phyloP scores from a whole-genome alignment of 345 rosid species.

The Euclidium syriacum region DNA sequence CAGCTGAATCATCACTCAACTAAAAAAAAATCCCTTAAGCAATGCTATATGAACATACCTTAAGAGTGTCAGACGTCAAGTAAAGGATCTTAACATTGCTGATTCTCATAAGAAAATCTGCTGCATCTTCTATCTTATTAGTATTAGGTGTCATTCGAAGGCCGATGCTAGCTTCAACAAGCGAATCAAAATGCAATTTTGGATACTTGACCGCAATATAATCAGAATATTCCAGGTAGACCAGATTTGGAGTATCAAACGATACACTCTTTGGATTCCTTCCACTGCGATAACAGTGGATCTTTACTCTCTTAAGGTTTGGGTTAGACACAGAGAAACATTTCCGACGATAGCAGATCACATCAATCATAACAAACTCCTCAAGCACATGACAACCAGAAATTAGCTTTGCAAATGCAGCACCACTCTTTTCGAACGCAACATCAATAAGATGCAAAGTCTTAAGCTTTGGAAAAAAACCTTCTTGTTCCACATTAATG shows the following conservation, averaged over 20 bases:
- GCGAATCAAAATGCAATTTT: background rate
- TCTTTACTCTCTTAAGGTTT: slow-evolving; percentile 6
- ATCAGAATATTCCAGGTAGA: background rate
- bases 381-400: slow-evolving; percentile 18
- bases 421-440: background rate
- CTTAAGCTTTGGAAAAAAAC: slow-evolving; percentile 12
- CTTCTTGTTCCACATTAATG: background rate
- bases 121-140: background rate
- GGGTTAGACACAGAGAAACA: slow-evolving; percentile 8
- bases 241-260: slow-evolving; percentile 13
- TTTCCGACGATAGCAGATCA: background rate
- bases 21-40: background rate
- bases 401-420: slow-evolving; percentile 6
- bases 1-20: background rate
- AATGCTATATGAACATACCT: slow-evolving; percentile 2
- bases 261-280: slow-evolving; percentile 9
- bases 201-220: slow-evolving; percentile 6
- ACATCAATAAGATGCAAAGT: background rate
- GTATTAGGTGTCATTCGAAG: background rate
- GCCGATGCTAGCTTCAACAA: slow-evolving; percentile 16
- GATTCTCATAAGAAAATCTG: slow-evolving; percentile 1
- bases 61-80: slow-evolving; percentile 15
- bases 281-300: background rate
- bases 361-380: slow-evolving; percentile 1
- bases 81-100: slow-evolving; percentile 18